These are phyloP conservation scores for Podospora anserina DNA, from an alignment of 495 filamentous ascomycete species.

Conservation along the genomic window DNA sequence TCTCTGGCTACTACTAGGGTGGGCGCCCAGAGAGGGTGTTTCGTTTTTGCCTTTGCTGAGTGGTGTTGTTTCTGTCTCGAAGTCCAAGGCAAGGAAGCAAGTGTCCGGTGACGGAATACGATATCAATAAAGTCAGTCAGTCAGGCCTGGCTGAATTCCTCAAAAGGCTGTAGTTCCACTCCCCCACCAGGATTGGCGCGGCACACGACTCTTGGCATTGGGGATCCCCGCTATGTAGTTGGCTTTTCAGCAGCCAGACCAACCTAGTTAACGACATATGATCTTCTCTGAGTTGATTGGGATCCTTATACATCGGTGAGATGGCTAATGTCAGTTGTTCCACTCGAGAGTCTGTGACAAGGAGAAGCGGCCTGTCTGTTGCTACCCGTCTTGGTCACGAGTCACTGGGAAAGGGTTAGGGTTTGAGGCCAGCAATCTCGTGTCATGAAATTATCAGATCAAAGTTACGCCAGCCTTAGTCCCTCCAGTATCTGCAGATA, in stretches of 20 bases:
- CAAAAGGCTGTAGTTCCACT: slow-evolving; percentile 9
- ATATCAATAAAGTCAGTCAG: slow-evolving; percentile 20
- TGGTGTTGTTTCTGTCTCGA: slow-evolving; percentile 11
- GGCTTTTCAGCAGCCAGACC: neutral
- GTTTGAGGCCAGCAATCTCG: neutral
- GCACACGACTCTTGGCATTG: slow-evolving; percentile 15
- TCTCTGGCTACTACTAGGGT: slow-evolving; percentile 7
- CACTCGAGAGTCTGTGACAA: neutral
- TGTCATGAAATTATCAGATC: neutral
- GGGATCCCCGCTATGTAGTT: neutral
- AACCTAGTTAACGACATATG: neutral
- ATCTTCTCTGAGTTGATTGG: neutral
- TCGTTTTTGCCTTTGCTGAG: slow-evolving; percentile 13
- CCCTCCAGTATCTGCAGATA: neutral
- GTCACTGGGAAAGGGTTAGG: neutral
- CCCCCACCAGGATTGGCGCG: slow-evolving; percentile 15
- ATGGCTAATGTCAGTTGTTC: neutral
- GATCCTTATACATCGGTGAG: neutral
- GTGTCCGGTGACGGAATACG: slow-evolving; percentile 29
- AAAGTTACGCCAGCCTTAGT: neutral
- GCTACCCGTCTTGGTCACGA: neutral
- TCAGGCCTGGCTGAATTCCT: slow-evolving; percentile 21
- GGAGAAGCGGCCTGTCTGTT: neutral
- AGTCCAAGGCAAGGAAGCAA: slow-evolving; percentile 11
- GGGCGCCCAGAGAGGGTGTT: slow-evolving; percentile 7